Evolutionary conservation across 2,329 filamentous ascomycete genomes (phyloP).

Genomic region (Botrytis fabae): DNA sequence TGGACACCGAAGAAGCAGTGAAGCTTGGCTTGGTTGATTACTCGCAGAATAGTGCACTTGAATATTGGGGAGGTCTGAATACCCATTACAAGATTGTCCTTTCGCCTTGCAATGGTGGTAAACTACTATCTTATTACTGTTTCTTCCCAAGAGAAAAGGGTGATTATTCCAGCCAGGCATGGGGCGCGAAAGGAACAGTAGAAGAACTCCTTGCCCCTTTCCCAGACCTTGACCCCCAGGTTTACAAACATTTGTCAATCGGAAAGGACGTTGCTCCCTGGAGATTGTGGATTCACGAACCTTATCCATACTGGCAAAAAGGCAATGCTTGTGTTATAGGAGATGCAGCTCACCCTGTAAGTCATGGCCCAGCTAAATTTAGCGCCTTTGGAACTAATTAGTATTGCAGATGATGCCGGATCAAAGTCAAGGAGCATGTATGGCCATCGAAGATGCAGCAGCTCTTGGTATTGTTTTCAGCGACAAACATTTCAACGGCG

Average conservation of each 20-base stretch:
- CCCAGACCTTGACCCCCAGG: slow-evolving; percentile 58
- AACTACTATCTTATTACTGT: slow-evolving; percentile 67
- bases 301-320: slow-evolving; percentile 59
- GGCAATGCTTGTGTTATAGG: slow-evolving; percentile 58
- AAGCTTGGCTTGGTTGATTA: slow-evolving; percentile 63
- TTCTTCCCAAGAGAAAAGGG: slow-evolving; percentile 62
- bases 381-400: background rate
- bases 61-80: slow-evolving; percentile 71
- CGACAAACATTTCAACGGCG: slow-evolving; percentile 45
- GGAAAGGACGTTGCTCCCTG: slow-evolving; percentile 64
- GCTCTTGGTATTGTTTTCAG: slow-evolving; percentile 44
- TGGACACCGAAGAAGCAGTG: slow-evolving; percentile 60
- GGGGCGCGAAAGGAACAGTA: slow-evolving; percentile 55
- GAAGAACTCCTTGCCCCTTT: slow-evolving; percentile 62
- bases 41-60: slow-evolving; percentile 58
- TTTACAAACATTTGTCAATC: slow-evolving; percentile 57
- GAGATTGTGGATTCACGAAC: slow-evolving; percentile 64
- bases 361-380: background rate
- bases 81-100: slow-evolving; percentile 69
- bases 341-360: slow-evolving; percentile 61
- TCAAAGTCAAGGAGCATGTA: slow-evolving; percentile 59
- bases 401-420: slow-evolving; percentile 60
- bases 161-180: slow-evolving; percentile 60
- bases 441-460: slow-evolving; percentile 46
- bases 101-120: slow-evolving; percentile 66